These are phyloP conservation scores for Pseudogymnoascus sp. DNA, from an alignment of 2,329 filamentous ascomycete species.

Conservation along the genomic window DNA sequence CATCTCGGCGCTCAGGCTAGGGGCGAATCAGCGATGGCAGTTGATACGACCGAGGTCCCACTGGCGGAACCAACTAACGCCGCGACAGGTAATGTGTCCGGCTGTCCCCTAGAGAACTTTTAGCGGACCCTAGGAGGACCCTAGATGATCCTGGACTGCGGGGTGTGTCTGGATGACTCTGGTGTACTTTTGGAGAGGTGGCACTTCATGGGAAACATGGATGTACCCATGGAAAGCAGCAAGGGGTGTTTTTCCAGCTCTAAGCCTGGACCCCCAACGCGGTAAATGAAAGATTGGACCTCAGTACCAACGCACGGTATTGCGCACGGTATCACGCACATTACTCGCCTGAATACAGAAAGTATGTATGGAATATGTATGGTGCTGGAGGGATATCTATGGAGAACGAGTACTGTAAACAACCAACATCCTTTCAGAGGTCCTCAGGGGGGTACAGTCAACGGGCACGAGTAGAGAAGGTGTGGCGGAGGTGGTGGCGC, in stretches of 20 bases:
- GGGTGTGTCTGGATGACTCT: not conserved
- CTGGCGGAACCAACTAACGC: not conserved
- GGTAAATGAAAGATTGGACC: not conserved
- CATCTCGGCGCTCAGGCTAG: not conserved
- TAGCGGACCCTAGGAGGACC: not conserved
- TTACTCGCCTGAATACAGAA: not conserved
- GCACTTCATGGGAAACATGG: not conserved
- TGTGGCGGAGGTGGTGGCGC: constrained; percentile 4
- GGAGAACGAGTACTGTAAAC: not conserved
- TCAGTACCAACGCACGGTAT: not conserved
- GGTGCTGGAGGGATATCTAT: not conserved
- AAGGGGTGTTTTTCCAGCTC: not conserved
- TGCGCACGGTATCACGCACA: not conserved
- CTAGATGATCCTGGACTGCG: not conserved
- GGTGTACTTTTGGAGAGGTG: not conserved
- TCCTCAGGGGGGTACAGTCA: not conserved
- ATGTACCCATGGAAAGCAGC: not conserved
- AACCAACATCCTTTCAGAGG: not conserved
- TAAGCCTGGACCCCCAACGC: constrained; percentile 4
- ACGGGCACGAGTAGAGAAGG: not conserved
- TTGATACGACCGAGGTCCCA: constrained; percentile 1
- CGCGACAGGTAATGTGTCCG: not conserved
- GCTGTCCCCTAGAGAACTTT: not conserved
- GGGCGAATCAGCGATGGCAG: not conserved
- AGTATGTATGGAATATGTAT: not conserved